Conservation (phyloP, 2,329 filamentous ascomycete species). For the Rutstroemia sydowiana region DNA sequence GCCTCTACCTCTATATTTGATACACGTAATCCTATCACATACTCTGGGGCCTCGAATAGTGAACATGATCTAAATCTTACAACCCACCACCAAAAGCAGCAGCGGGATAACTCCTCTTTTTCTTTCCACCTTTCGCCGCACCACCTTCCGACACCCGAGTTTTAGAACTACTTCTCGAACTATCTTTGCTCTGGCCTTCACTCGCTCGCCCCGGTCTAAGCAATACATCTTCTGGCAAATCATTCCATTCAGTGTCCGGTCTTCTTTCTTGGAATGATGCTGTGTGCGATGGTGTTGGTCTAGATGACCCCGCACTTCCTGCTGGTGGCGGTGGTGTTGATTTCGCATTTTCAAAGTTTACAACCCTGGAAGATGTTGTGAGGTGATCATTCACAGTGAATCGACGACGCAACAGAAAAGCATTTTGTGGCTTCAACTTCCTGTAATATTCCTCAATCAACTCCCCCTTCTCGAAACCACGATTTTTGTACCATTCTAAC, state of each 20-base stretch:
- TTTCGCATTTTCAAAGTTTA: neutral
- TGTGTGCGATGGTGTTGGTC: conserved; percentile 8
- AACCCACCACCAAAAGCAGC: conserved; percentile 45
- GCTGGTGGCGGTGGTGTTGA: neutral
- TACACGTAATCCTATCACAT: too few relatives aligned
- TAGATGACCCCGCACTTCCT: conserved; percentile 44
- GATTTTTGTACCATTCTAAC: conserved; percentile 52
- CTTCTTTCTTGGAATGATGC: conserved; percentile 51
- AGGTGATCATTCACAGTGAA: conserved; percentile 25
- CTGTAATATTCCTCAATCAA: conserved; percentile 52
- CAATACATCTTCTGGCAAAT: conserved; percentile 51
- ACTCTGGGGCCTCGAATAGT: too few relatives aligned
- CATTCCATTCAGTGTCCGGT: conserved; percentile 58
- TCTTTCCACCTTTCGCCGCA: conserved; percentile 38
- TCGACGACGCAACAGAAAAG: conserved; percentile 49
- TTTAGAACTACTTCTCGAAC: conserved; percentile 47
- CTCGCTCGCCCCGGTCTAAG: conserved; percentile 24
- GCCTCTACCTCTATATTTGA: too few relatives aligned
- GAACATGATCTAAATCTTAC: neutral
- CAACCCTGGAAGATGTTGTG: neutral
- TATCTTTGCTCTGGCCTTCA: conserved; percentile 30
- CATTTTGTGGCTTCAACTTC: conserved; percentile 52
- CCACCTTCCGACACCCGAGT: conserved; percentile 39
- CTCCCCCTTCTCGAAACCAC: conserved; percentile 45
- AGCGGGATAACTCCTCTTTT: conserved; percentile 53